Evolutionary conservation across 2,329 filamentous ascomycete genomes (phyloP).

Genomic region (Pseudonectria buxi): DNA sequence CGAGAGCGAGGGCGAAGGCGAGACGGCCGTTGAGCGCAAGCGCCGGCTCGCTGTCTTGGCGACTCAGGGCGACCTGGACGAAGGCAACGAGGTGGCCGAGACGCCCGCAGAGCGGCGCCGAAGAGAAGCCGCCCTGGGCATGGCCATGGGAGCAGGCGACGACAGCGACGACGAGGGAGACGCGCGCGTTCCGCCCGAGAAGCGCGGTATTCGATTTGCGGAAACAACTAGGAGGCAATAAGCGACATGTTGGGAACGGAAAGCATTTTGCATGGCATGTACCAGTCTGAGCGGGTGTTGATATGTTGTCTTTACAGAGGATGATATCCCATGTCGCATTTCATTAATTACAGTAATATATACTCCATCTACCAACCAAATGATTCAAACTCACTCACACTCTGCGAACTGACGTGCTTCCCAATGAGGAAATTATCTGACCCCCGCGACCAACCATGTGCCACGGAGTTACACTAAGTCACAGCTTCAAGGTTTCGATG

Average conservation of each 20-base stretch:
- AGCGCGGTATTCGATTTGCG: conserved; percentile 56
- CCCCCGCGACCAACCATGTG: too few species aligned
- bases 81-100: conserved; percentile 44
- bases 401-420: not conserved
- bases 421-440: not conserved
- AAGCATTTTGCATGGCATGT: conserved; percentile 1
- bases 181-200: conserved; percentile 43
- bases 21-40: conserved; percentile 64
- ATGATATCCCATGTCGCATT: not conserved
- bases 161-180: conserved; percentile 49
- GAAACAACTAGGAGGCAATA: conserved; percentile 30
- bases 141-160: conserved; percentile 39
- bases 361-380: too few species aligned
- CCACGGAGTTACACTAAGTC: too few species aligned
- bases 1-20: conserved; percentile 39
- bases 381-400: too few species aligned
- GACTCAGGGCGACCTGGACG: conserved; percentile 29
- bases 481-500: too few species aligned
- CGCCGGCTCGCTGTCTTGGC: conserved; percentile 52
- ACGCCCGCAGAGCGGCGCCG: conserved; percentile 69
- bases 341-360: not conserved
- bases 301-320: not conserved
- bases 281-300: not conserved
- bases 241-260: conserved; percentile 12
- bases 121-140: conserved; percentile 66